Evolutionary conservation across 495 filamentous ascomycete species (phyloP), one percentile per base, ranked within the genome.

Genomic region (Neurospora sp.): DNA sequence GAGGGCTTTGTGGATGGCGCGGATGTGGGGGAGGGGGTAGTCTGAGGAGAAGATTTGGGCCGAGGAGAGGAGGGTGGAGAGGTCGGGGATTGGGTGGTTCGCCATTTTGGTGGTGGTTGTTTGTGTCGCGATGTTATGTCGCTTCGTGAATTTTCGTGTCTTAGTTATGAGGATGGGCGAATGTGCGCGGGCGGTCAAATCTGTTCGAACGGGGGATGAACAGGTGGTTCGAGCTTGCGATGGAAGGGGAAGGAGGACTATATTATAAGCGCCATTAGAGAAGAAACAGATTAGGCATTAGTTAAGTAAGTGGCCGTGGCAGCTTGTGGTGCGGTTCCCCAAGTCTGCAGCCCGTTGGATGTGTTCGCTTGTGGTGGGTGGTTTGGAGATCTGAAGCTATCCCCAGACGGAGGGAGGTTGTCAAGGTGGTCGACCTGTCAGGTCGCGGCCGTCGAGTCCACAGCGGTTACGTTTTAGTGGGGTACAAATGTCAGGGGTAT

Each of bases 1-100:
- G 7, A 90, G 82, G 42, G 81, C 80, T 53, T 85, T 85, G 80
- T 90, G 88, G 72, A 89, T 80, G 41, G 83, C 83, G 76, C 77
- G 91, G 84, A 86, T 94, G 89, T 78, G 89, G 79, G 73, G 94
- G 86, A 78, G 89, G 81, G 79, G 90, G 75, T 81, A 74, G 68
- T 41, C 87, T 78, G 92, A 91, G 70, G 89, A 87, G 81, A 96
- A 96, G 84, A 92, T 93, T 2, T 92, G 90, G 1, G 89, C 88
- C 5, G 93, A 93, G 76, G 90, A 92, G 72, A 84, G 79, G 31
- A 85, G 79, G 70, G 78, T 82, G n/a, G 81, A 82, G 72, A 74
- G 84, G 77, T 85, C 84, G 73, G 80, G 80, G 44, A 41, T 48
- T 10, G 79, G 53, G 53, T 66, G 27, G 27, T 59, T 72, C 40